Conservation (phyloP, 768 basidiomycete species). For the Psilocybe tampanensis region DNA sequence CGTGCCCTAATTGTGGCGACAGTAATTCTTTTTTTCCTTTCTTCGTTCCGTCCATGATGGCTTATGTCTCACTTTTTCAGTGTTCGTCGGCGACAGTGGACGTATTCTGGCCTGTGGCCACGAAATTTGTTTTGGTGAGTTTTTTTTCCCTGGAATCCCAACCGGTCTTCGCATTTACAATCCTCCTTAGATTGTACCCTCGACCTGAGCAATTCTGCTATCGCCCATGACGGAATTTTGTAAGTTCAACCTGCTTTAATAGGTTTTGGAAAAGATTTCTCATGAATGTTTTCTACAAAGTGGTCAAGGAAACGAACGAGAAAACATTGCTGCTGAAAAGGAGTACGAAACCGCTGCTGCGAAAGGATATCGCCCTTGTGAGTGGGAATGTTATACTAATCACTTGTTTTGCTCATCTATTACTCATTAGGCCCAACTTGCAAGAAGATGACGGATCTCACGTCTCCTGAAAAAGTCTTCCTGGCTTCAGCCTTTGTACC, state of each 20-base stretch:
- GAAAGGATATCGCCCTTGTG: conserved; percentile 63
- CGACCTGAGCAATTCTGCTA: conserved; percentile 51
- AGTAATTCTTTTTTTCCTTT: conserved; percentile 33
- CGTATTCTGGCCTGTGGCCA: conserved; percentile 69
- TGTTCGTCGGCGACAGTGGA: conserved; percentile 52
- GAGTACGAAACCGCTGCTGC: conserved; percentile 57
- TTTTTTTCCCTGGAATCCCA: background rate
- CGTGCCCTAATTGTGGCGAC: conserved; percentile 72
- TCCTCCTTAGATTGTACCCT: conserved; percentile 56
- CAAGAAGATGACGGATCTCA: conserved; percentile 62
- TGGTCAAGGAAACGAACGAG: conserved; percentile 55
- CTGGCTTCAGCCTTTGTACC: conserved; percentile 70
- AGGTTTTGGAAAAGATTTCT: background rate
- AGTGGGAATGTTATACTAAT: conserved; percentile 17
- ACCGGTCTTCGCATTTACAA: too few relatives aligned
- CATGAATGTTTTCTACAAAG: conserved; percentile 30
- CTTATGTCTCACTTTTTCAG: conserved; percentile 24
- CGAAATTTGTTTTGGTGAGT: conserved; percentile 61
- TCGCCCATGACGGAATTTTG: conserved; percentile 64
- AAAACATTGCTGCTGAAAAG: conserved; percentile 57
- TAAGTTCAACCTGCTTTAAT: conserved; percentile 29
- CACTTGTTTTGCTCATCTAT: background rate
- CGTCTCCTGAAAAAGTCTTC: conserved; percentile 51
- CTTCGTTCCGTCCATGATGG: background rate
- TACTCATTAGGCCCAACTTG: conserved; percentile 60